These are phyloP conservation scores for Ophiostoma ulmi DNA, from an alignment of 2,329 filamentous ascomycete species.

Conservation along the genomic window DNA sequence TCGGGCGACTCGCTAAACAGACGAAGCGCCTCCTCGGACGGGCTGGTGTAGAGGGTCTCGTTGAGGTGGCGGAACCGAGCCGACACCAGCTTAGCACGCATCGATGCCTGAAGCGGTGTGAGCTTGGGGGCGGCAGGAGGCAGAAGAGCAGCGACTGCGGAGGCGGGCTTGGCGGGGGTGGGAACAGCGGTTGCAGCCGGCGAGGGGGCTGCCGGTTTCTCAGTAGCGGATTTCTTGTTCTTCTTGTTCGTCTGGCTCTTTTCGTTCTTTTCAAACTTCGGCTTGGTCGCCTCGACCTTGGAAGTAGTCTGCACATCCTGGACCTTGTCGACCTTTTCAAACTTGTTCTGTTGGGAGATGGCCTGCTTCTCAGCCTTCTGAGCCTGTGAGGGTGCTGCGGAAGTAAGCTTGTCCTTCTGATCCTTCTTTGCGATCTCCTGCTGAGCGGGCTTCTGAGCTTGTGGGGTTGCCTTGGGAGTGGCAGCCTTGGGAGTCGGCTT, in stretches of 20 bases:
- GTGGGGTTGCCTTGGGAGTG: not conserved
- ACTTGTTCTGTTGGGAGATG: not conserved
- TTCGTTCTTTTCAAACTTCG: conserved; percentile 22
- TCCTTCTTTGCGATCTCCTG: conserved; percentile 18
- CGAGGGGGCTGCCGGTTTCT: conserved; percentile 9
- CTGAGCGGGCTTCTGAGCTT: conserved; percentile 14
- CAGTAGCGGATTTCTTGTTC: conserved; percentile 8
- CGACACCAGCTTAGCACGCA: conserved; percentile 91
- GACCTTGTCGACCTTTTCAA: not conserved
- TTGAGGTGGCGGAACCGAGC: conserved; percentile 97
- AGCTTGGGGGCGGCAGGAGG: conserved; percentile 51
- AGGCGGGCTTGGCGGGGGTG: conserved; percentile 24
- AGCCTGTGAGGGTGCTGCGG: not conserved
- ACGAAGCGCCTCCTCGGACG: conserved; percentile 73
- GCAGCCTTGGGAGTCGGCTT: not conserved
- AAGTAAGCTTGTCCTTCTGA: conserved; percentile 14
- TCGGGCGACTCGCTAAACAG: conserved; percentile 82
- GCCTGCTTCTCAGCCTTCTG: conserved; percentile 5
- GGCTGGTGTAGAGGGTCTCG: conserved; percentile 89
- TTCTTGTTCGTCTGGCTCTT: not conserved
- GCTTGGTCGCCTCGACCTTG: not conserved
- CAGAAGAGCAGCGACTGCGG: conserved; percentile 37
- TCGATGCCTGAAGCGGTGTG: conserved; percentile 86
- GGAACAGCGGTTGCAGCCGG: not conserved
- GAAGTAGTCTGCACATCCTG: not conserved